phyloP scores from a whole-genome alignment of 139 green algal species.

The Edaphochlamys debaryana region DNA sequence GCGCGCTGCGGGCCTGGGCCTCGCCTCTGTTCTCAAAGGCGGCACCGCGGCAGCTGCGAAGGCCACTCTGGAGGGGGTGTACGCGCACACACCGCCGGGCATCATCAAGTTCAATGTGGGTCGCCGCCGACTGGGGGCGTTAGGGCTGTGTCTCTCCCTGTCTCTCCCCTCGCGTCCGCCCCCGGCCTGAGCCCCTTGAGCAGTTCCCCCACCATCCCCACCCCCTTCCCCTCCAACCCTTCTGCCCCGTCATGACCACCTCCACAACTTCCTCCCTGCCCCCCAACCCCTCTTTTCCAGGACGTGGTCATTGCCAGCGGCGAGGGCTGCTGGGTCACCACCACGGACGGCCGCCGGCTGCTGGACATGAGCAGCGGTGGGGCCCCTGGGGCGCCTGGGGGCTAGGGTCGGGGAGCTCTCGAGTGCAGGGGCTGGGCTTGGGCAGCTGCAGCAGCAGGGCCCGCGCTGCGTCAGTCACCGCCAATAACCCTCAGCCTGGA shows the following conservation, averaged over 20 bases:
- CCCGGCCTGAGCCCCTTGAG: no score
- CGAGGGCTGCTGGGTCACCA: slow-evolving; percentile 74
- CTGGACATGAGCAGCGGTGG: slow-evolving; percentile 78
- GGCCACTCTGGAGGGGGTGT: slow-evolving; percentile 20
- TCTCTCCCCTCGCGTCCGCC: no score
- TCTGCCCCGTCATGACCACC: no score
- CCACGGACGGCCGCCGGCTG: slow-evolving; percentile 68
- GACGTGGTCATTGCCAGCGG: slow-evolving; percentile 70
- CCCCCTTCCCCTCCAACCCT: background rate
- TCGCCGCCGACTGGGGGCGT: background rate
- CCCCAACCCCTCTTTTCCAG: slow-evolving; percentile 45
- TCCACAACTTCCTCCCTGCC: background rate
- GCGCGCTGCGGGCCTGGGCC: slow-evolving; percentile 1
- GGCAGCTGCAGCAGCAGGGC: background rate
- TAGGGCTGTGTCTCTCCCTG: background rate
- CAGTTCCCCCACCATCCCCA: no score
- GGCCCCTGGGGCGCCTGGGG: no score
- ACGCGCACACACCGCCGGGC: slow-evolving; percentile 28
- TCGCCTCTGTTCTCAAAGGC: background rate
- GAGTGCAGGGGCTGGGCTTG: no score
- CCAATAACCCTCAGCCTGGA: no score
- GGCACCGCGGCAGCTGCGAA: background rate
- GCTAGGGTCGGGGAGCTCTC: no score
- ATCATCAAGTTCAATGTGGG: slow-evolving; percentile 41
- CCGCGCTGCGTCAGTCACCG: background rate